Evolutionary conservation across 2,329 filamentous ascomycete species (phyloP), one percentile per base, ranked within the genome.

Genomic region (Calonectria pteridis): DNA sequence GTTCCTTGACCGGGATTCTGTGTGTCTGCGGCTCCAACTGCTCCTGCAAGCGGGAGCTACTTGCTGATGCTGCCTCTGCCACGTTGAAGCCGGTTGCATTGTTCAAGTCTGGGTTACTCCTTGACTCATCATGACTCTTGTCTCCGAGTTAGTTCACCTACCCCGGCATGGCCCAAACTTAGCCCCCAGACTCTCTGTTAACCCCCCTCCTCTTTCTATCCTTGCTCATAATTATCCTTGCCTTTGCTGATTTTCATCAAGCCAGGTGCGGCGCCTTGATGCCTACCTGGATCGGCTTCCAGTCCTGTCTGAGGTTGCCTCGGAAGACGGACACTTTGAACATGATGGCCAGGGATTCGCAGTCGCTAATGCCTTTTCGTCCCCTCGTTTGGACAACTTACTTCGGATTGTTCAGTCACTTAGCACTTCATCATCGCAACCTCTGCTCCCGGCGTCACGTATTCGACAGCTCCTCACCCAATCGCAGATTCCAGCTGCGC

Each of bases 361-460:
- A 77, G 82, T 81, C 49, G 80, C 86, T 50, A 85, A 85, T 66
- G 86, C 86, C 55, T 82, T 90, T 65, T 84, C 89, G 75, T 89
- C 88, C 26, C 87, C 89, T 31, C 86, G 91, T 66, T 85, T 93
- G 77, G 85, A 91, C 83, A 88, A 92, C 67, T 86, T 97, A 49
- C 89, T 95, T 77, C 87, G 86, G 71, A 90, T 95, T 69, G 91
- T 94, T 79, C 93, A 93, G 83, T 87, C 91, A 3, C 85, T 98
- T 18, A 96, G 94, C 26, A 91, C 91, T 2, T 91, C 93, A 0
- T 91, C 91, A 3, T 91, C 92, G 6, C 89, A 90, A 67, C 87
- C 91, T 37, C 85, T 94, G 9, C 85, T 95, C n/a, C 85, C 91
- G 3, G 83, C 91, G 28, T 85, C 87, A 68, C 89, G 89, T 29